phyloP scores from a whole-genome alignment of 2,329 filamentous ascomycete species.

The Fusarium devonianum region DNA sequence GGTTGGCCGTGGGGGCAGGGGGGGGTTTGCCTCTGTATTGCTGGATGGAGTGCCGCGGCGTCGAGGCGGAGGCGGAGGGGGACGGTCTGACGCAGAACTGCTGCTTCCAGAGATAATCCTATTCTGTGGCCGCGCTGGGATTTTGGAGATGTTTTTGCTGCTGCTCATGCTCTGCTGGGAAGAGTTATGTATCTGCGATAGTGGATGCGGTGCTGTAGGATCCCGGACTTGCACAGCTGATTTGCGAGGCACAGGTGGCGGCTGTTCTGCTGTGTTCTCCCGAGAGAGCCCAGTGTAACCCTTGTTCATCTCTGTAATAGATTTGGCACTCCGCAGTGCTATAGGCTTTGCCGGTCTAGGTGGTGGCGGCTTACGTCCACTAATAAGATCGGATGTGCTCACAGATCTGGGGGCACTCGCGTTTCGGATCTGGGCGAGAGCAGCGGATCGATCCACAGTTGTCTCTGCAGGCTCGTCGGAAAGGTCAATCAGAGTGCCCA shows the following conservation, averaged over 20 bases:
- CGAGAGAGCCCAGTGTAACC: conserved; percentile 19
- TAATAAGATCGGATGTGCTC: conserved; percentile 44
- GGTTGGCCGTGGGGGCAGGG: conserved; percentile 47
- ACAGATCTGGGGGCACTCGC: conserved; percentile 25
- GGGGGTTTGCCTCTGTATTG: conserved; percentile 28
- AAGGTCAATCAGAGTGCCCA: conserved; percentile 68
- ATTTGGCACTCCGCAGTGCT: conserved; percentile 57
- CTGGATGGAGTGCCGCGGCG: conserved; percentile 53
- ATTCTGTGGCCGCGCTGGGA: conserved; percentile 22
- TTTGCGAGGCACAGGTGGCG: conserved; percentile 49
- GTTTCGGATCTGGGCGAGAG: conserved; percentile 42
- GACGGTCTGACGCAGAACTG: conserved; percentile 33
- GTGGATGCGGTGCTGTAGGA: conserved; percentile 46
- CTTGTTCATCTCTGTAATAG: conserved; percentile 41
- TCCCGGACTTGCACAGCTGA: conserved; percentile 33
- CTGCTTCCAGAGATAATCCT: conserved; percentile 17
- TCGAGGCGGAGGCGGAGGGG: conserved; percentile 58
- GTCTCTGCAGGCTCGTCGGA: conserved; percentile 58
- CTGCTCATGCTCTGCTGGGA: conserved; percentile 45
- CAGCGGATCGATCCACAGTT: conserved; percentile 46
- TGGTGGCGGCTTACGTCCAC: conserved; percentile 52
- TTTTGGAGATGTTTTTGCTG: conserved; percentile 24
- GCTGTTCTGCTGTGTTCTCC: conserved; percentile 29
- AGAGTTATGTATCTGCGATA: conserved; percentile 52
- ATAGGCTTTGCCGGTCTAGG: conserved; percentile 66